These are phyloP conservation scores for Talaromyces atroroseus DNA, from an alignment of 2,329 filamentous ascomycete species.

Conservation along the genomic window DNA sequence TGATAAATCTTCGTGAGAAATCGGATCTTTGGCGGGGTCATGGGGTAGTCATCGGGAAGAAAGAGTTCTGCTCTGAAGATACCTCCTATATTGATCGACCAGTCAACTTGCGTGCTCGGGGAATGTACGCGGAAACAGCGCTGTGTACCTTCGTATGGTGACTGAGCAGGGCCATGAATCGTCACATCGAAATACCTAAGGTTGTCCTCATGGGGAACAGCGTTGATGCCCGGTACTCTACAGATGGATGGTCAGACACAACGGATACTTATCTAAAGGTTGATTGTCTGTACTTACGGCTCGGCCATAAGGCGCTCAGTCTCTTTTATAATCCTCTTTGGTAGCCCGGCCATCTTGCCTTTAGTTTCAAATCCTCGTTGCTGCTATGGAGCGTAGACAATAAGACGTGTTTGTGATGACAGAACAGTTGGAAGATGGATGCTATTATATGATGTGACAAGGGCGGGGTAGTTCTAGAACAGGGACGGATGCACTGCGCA, in stretches of 20 bases:
- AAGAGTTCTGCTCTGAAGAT: slow-evolving; percentile 97
- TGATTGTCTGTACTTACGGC: slow-evolving; percentile 61
- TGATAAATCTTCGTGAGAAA: slow-evolving; percentile 99
- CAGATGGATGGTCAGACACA: slow-evolving; percentile 6
- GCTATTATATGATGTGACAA: neutral
- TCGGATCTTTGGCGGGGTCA: slow-evolving; percentile 97
- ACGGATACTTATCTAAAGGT: neutral
- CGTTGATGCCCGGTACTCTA: slow-evolving; percentile 93
- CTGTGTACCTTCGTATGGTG: slow-evolving; percentile 81
- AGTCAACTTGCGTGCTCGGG: neutral
- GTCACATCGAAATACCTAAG: slow-evolving; percentile 97
- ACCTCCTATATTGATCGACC: slow-evolving; percentile 50
- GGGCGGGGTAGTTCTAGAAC: neutral
- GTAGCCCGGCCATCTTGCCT: slow-evolving; percentile 57
- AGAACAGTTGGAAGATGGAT: no score
- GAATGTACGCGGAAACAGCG: neutral
- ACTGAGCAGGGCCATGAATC: slow-evolving; percentile 86
- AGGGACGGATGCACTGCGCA: neutral
- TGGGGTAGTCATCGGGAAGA: slow-evolving; percentile 96
- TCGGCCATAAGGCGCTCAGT: slow-evolving; percentile 95
- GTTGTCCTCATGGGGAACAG: slow-evolving; percentile 93
- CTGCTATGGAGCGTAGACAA: neutral
- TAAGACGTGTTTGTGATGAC: neutral
- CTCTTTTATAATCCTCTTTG: slow-evolving; percentile 97
- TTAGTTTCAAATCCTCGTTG: neutral